Evolutionary conservation across 176 grass and related monocot species (phyloP).

Genomic region (Tillandsia fasciculata): DNA sequence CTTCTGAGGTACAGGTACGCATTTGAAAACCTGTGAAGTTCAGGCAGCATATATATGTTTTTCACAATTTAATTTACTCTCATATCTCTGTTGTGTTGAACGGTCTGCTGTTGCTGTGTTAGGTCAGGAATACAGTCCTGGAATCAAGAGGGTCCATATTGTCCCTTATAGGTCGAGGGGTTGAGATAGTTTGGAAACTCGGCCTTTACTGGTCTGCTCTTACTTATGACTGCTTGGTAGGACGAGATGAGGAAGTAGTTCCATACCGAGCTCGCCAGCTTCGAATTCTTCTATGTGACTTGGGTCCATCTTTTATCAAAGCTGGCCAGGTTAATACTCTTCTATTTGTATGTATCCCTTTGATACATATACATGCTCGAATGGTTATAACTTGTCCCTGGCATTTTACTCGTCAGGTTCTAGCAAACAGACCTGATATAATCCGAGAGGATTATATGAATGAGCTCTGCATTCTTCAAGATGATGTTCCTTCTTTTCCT

Average conservation of each 20-base stretch:
- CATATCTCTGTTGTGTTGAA: background rate
- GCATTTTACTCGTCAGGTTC: constrained; percentile 37
- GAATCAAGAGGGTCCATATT: constrained; percentile 79
- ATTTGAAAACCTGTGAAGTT: no score
- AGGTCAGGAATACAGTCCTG: constrained; percentile 91
- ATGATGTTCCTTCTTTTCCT: constrained; percentile 86
- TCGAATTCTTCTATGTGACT: constrained; percentile 84
- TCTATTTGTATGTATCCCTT: background rate
- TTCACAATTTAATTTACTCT: background rate
- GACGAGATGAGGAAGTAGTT: constrained; percentile 87
- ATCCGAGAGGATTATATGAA: constrained; percentile 99
- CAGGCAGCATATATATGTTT: background rate
- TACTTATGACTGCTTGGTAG: constrained; percentile 75
- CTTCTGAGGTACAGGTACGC: no score
- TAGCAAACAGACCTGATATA: constrained; percentile 96
- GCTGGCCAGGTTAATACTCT: constrained; percentile 69
- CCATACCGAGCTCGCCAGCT: constrained; percentile 89
- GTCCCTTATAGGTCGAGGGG: constrained; percentile 70
- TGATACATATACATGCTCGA: background rate
- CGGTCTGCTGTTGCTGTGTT: constrained; percentile 16
- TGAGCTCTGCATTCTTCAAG: constrained; percentile 94
- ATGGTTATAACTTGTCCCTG: background rate
- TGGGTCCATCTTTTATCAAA: constrained; percentile 98
- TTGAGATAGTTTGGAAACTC: constrained; percentile 86
- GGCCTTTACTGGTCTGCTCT: constrained; percentile 93